Evolutionary conservation across 2,329 filamentous ascomycete genomes (phyloP), one percentile per base, ranked within the genome.

Genomic region (Botryotinia globosa): DNA sequence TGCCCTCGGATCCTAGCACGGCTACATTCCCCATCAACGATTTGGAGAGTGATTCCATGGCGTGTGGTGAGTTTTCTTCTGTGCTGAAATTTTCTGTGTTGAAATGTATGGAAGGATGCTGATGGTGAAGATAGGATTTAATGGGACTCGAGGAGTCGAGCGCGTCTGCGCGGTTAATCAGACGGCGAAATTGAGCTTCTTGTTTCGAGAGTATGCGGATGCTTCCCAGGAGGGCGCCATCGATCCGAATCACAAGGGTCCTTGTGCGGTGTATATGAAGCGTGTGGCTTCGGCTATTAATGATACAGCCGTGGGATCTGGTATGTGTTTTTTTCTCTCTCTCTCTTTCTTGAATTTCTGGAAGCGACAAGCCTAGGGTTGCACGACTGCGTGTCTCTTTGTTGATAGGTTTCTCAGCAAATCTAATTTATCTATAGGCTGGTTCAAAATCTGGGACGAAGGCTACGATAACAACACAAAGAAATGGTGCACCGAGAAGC

Each of bases 391-490:
- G 3, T 34, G 5, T 54, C 16, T 54, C 14, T 39, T 29, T 39
- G n/a, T 20, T 29, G 8, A 37, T 29, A 1, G 18, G 2, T 10
- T 29, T 42, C n/a, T 39, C 1, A 12, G 14, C 18, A 14, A n/a
- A 22, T 9, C 39, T 72, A 58, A 72, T 25, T 7, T 32, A 2
- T n/a, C 37, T 10, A 37, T 66, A 72, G 70, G 34, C 56, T 94
- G 92, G 92, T 92, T 94, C 85, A 94, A 94, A 85, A 87, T 94
- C 79, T 93, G 87, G 84, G 87, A 92, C 73, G 86, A 90, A 69
- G 90, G 90, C 63, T 92, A 91, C 81, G 85, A 92, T 77, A 80
- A 82, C 8, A 76, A 80, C 8, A 83, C 84, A 2, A 80, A 83
- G 42, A 83, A 88, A 79, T 94, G 91, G 91, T 93, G 92, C 81